Conservation (phyloP, 371 early-diverging fungal species). For the Batkoa obscura region DNA sequence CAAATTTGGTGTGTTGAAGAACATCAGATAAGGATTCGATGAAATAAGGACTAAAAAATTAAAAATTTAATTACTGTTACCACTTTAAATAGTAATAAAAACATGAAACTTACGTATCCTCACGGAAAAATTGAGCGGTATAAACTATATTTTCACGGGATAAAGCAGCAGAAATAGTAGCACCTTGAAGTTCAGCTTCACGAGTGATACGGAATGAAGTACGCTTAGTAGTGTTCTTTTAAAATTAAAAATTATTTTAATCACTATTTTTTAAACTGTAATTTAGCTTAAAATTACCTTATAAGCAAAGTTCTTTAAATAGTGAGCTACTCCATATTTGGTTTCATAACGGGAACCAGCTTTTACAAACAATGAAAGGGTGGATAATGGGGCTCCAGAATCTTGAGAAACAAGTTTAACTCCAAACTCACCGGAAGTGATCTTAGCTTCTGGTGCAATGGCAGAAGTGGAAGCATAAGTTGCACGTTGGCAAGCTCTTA, state of each 20-base stretch:
- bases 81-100: background rate
- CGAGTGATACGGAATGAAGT: conserved; percentile 75
- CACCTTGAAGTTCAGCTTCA: conserved; percentile 86
- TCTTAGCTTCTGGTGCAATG: background rate
- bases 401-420: conserved; percentile 11
- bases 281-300: conserved; percentile 33
- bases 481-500: no score
- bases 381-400: conserved; percentile 47
- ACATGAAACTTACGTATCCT: conserved; percentile 55
- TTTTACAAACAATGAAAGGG: conserved; percentile 69
- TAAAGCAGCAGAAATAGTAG: conserved; percentile 54
- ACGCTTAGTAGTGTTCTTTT: conserved; percentile 56
- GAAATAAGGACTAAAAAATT: conserved; percentile 53
- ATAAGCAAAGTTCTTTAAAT: conserved; percentile 78
- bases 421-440: background rate
- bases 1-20: conserved; percentile 56
- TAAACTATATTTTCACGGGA: conserved; percentile 69
- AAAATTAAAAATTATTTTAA: background rate
- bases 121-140: conserved; percentile 74
- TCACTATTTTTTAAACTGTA: background rate
- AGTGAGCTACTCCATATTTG: conserved; percentile 70
- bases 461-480: no score
- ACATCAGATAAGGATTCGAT: conserved; percentile 64
- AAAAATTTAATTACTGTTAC: background rate
- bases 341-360: conserved; percentile 78